phyloP scores from a whole-genome alignment of 164 flowering plant genomes.

The Chimonanthus salicifolius region DNA sequence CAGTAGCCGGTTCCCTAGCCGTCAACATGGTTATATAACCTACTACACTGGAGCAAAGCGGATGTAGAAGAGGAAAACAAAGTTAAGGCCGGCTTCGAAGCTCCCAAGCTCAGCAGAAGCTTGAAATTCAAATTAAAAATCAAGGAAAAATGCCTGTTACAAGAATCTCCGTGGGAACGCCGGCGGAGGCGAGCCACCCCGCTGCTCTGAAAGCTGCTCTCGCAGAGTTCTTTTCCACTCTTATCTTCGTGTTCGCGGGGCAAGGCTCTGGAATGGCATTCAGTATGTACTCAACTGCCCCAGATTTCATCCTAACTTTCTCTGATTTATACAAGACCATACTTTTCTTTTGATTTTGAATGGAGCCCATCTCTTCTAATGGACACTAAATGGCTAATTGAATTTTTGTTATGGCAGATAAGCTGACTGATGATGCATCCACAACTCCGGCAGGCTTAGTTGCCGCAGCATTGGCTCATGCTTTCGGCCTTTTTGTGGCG shows the following conservation, averaged over 20 bases:
- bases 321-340: background rate
- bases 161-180: conserved; percentile 43
- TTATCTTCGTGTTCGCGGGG: conserved; percentile 57
- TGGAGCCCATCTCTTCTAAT: background rate
- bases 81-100: no score
- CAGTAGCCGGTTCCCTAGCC: conserved; percentile 12
- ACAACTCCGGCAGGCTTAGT: conserved; percentile 40
- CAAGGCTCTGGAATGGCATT: conserved; percentile 73
- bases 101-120: background rate
- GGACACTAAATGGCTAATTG: background rate
- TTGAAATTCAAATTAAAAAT: background rate
- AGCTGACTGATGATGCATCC: conserved; percentile 31
- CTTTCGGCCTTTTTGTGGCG: conserved; percentile 38
- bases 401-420: conserved; percentile 19
- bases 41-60: background rate
- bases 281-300: conserved; percentile 16
- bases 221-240: conserved; percentile 69
- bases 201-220: conserved; percentile 48
- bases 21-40: conserved; percentile 15
- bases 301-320: background rate
- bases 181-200: conserved; percentile 47
- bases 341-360: background rate
- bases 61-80: background rate
- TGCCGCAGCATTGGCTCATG: conserved; percentile 34
- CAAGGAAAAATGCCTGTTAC: conserved; percentile 39